phyloP scores from a whole-genome alignment of 1,139 yeast genomes.

The Candida buenavistaensis region DNA sequence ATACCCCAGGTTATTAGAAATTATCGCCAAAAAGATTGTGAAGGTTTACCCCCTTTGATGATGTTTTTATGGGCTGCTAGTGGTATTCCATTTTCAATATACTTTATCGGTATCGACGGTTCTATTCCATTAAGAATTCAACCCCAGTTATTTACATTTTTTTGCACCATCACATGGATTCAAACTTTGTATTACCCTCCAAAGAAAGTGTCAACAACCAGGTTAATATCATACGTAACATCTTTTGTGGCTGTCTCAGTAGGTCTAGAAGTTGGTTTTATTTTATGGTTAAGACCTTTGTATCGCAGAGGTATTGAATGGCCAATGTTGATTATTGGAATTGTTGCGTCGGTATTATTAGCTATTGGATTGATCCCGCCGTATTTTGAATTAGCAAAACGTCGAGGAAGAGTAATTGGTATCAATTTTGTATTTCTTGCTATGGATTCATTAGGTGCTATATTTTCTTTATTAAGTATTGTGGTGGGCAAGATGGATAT shows the following conservation, averaged over 20 bases:
- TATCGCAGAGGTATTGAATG: conserved; percentile 62
- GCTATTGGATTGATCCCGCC: conserved; percentile 87
- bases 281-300: conserved; percentile 67
- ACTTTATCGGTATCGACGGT: conserved; percentile 70
- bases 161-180: conserved; percentile 66
- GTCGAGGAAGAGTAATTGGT: conserved; percentile 84
- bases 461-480: conserved; percentile 68
- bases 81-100: conserved; percentile 81
- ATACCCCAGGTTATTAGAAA: conserved; percentile 82
- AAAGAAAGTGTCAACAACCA: conserved; percentile 33
- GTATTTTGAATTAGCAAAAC: conserved; percentile 76
- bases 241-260: conserved; percentile 46
- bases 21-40: conserved; percentile 72
- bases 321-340: conserved; percentile 81
- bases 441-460: conserved; percentile 82
- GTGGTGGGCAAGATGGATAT: conserved; percentile 64
- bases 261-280: conserved; percentile 69
- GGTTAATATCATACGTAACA: conserved; percentile 36
- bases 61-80: conserved; percentile 81
- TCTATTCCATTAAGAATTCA: conserved; percentile 79
- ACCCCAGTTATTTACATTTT: conserved; percentile 79
- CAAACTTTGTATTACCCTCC: conserved; percentile 88
- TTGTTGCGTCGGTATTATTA: conserved; percentile 71
- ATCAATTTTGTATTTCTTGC: conserved; percentile 77
- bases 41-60: conserved; percentile 84